Conservation (phyloP, 306 rosid genomes). For the Cercis canadensis region DNA sequence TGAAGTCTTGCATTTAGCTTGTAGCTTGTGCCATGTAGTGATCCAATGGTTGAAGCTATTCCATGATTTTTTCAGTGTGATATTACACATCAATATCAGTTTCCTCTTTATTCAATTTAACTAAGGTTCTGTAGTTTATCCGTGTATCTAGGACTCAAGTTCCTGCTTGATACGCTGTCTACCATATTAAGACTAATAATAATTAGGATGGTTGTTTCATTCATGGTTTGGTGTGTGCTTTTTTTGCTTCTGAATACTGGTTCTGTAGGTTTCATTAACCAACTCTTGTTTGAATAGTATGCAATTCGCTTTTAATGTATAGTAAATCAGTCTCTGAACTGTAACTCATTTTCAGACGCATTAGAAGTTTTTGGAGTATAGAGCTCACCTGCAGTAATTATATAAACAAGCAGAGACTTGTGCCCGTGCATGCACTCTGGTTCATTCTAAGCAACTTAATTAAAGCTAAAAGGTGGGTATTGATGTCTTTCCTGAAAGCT, state of each 20-base stretch:
- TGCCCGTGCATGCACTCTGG: background rate
- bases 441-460: background rate
- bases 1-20: background rate
- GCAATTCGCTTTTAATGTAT: background rate
- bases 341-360: background rate
- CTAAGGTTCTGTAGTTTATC: background rate
- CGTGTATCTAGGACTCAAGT: background rate
- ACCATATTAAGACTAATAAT: background rate
- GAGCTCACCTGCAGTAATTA: background rate
- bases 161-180: background rate
- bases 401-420: background rate
- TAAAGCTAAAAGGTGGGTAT: too few species aligned
- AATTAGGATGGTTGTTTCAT: too few species aligned
- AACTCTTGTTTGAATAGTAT: background rate
- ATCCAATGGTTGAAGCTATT: slow-evolving; percentile 16
- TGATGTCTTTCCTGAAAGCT: too few species aligned
- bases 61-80: slow-evolving; percentile 1
- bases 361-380: background rate
- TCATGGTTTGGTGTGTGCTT: background rate
- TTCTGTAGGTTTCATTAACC: background rate
- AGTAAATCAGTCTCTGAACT: background rate
- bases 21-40: background rate
- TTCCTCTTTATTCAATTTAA: background rate
- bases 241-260: background rate
- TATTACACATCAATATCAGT: background rate